A percentile compares a stretch with the other conserved stretches of the same genome.
Conservation (phyloP, 129 eudicot genomes). For the Deinandra increscens region DNA sequence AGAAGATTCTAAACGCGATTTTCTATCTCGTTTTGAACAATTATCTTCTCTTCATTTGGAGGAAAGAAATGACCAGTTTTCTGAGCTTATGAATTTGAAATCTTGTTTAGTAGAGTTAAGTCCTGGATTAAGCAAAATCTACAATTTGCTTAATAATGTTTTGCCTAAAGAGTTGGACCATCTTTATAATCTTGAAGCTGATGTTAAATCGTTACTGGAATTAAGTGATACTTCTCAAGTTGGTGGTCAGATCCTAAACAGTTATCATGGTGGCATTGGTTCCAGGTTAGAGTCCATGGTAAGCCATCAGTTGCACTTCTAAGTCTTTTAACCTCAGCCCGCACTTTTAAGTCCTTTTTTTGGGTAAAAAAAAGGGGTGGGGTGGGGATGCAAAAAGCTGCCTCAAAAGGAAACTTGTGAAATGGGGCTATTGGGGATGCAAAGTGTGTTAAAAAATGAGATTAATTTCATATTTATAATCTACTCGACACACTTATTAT, state of each 20-base stretch:
- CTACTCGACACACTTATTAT: background rate
- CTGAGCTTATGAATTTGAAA: conserved; percentile 51
- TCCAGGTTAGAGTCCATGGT: conserved; percentile 54
- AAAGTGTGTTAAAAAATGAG: background rate
- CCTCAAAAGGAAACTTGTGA: background rate
- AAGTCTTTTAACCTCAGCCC: background rate
- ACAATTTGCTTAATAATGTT: conserved; percentile 37
- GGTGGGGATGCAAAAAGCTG: background rate
- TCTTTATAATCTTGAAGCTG: conserved; percentile 49
- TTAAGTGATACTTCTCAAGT: conserved; percentile 32
- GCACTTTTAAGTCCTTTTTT: background rate
- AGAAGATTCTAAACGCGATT: conserved; percentile 61
- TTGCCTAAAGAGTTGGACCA: conserved; percentile 65
- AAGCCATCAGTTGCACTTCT: conserved; percentile 16
- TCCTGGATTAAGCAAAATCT: conserved; percentile 46
- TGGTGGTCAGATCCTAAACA: conserved; percentile 29
- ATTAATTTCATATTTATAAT: background rate
- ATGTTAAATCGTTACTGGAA: conserved; percentile 44
- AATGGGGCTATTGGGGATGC: background rate
- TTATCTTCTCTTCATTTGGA: conserved; percentile 49
- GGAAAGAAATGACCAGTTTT: conserved; percentile 50
- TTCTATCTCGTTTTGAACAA: conserved; percentile 53
- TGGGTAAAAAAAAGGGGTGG: no score
- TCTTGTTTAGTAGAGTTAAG: conserved; percentile 49
- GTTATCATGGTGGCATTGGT: conserved; percentile 29